Evolutionary conservation across 1,284 basidiomycete genomes (phyloP), one percentile per base, ranked within the genome.

Genomic region (Hortiboletus rubellus): DNA sequence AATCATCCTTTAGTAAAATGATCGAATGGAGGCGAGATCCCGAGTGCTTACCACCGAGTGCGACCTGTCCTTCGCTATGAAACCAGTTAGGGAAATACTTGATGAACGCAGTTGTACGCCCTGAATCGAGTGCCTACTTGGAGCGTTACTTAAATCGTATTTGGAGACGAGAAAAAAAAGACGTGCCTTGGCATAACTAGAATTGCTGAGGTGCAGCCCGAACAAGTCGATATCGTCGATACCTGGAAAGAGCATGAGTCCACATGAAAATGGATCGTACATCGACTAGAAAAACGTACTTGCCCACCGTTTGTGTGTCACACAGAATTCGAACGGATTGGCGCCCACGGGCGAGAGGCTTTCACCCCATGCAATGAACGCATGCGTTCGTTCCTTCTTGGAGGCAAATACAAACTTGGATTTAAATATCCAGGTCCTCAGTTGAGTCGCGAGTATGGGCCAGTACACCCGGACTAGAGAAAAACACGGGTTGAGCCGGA

Each of bases 121-220:
- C 75, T 3, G 72, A 63, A 62, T 84, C 83, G 6, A 79, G 63
- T 7, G 72, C 74, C 78, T 81, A 48, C 6, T 46, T 15, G 22
- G 18, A 47, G 12, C 9, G 34, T 3, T 27, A 18, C 17, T 65
- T 7, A 60, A 22, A n/a, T 31, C 2, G 3, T 8, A 5, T 6
- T 6, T 1, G 1, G 11, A 1, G 12, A 41, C 3, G 7, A 12
- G 18, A 24, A 18, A 24, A 18, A 24, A 12, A 31, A 30, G 41
- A 57, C 72, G 31, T 58, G 83, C 86, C 78, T 89, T 90, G 3
- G 86, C 82, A 61, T 92, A 92, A 58, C 82, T 85, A 0, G 88
- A 91, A 66, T 92, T 92, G 66, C 86, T 89, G 55, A 92, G 75
- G 67, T 92, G 89, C 71, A 66, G 87, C 82, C 68, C 84, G 85